Conservation (phyloP, 441 rosid genomes). For the Corymbia citriodora region DNA sequence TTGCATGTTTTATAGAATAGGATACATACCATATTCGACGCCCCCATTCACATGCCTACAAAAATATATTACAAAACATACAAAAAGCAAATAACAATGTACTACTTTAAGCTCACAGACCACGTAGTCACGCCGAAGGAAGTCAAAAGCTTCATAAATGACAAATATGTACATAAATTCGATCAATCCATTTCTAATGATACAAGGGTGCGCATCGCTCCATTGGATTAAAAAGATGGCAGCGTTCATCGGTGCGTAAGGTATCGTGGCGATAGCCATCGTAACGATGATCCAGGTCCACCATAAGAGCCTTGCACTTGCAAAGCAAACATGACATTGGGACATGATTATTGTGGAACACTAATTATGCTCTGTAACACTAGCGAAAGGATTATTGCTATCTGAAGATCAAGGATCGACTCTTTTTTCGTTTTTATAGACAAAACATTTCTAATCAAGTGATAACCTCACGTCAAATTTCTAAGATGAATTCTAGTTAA, state of each 20-base stretch:
- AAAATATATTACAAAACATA: no score
- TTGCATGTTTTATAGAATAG: no score
- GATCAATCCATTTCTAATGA: no score
- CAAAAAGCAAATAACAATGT: no score
- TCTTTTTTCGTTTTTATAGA: neutral
- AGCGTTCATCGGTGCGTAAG: neutral
- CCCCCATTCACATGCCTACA: no score
- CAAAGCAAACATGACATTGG: neutral
- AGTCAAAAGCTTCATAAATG: neutral
- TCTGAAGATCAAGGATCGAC: neutral
- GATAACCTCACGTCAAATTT: neutral
- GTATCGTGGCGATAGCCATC: neutral
- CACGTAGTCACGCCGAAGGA: no score
- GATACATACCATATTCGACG: no score
- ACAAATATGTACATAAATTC: neutral
- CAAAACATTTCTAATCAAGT: neutral
- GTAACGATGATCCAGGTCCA: neutral
- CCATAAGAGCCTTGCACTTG: neutral
- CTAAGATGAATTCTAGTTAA: neutral
- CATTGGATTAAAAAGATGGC: neutral
- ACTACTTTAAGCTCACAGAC: no score
- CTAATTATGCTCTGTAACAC: neutral
- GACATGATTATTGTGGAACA: neutral
- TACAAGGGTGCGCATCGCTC: neutral
- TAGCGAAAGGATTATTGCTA: neutral